Evolutionary conservation across 1,139 yeast genomes (phyloP).

Genomic region (Blastobotrys malaysiensis): DNA sequence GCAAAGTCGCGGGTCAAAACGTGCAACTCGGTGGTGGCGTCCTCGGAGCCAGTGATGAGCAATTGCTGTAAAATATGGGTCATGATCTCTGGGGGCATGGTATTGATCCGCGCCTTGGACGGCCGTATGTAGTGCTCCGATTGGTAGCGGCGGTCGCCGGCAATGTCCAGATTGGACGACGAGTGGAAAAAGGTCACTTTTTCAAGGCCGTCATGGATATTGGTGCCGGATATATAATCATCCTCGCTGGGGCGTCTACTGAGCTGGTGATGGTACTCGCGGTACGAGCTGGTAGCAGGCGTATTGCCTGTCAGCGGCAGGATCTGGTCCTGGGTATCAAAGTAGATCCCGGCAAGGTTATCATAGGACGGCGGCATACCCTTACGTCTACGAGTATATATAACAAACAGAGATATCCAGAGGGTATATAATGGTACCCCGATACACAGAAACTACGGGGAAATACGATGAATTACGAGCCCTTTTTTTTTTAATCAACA

Average conservation of each 20-base stretch:
- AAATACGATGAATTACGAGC: neutral
- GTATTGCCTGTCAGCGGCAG: conserved; percentile 10
- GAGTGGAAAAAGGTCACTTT: conserved; percentile 10
- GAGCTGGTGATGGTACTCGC: conserved; percentile 4
- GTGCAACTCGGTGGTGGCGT: conserved; percentile 10
- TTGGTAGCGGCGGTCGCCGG: conserved; percentile 8
- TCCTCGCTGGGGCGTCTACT: conserved; percentile 1
- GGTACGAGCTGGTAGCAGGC: conserved; percentile 7
- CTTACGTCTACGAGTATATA: neutral
- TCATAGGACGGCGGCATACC: conserved; percentile 16
- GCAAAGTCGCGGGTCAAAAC: conserved; percentile 20
- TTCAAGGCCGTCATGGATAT: conserved; percentile 11
- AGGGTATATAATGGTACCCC: no score
- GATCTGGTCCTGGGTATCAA: conserved; percentile 12
- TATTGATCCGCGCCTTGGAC: conserved; percentile 15
- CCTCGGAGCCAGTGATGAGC: conserved; percentile 17
- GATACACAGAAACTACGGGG: no score
- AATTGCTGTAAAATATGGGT: conserved; percentile 30
- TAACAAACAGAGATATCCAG: neutral
- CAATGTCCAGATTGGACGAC: conserved; percentile 12
- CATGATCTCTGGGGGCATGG: conserved; percentile 32
- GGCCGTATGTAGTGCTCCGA: conserved; percentile 4
- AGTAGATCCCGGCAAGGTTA: conserved; percentile 15
- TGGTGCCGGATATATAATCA: conserved; percentile 8
- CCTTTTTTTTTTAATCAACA: neutral